Evolutionary conservation across 2,329 filamentous ascomycete genomes (phyloP).

Genomic region (Venturia pyrina): DNA sequence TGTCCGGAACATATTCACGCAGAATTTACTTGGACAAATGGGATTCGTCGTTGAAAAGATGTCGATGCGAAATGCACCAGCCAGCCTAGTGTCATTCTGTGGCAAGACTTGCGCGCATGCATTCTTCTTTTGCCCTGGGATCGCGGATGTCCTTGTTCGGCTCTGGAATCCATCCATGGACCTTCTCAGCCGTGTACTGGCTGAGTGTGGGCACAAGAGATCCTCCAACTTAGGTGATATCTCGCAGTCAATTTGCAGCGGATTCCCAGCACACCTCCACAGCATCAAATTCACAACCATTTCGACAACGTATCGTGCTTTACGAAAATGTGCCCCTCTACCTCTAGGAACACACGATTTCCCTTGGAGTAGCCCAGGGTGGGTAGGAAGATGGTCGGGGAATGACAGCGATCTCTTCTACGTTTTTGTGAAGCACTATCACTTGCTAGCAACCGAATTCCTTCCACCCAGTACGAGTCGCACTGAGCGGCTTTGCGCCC

Average conservation of each 20-base stretch:
- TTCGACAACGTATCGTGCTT: conserved; percentile 44
- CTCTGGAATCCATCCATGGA: conserved; percentile 67
- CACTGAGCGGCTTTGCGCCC: conserved; percentile 53
- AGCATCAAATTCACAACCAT: conserved; percentile 54
- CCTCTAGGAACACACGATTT: conserved; percentile 62
- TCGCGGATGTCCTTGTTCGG: conserved; percentile 72
- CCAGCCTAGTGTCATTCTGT: conserved; percentile 64
- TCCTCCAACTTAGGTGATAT: conserved; percentile 37
- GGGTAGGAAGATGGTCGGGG: conserved; percentile 78
- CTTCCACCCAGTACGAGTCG: conserved; percentile 37
- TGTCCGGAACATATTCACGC: conserved; percentile 74
- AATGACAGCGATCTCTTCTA: conserved; percentile 84
- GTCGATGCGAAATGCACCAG: conserved; percentile 63
- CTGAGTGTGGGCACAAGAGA: conserved; percentile 51
- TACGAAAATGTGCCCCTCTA: conserved; percentile 56
- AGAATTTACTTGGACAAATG: conserved; percentile 76
- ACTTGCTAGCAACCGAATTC: conserved; percentile 63
- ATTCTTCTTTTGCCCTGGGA: conserved; percentile 83
- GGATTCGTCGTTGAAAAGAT: conserved; percentile 80
- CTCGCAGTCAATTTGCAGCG: conserved; percentile 54
- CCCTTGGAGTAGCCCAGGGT: conserved; percentile 68
- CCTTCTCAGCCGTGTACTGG: conserved; percentile 59
- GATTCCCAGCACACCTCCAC: conserved; percentile 60
- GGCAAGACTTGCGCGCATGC: conserved; percentile 87
- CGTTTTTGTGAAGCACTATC: conserved; percentile 82